Percentiles rank a stretch among this genome's conserved stretches.
These are phyloP conservation scores for Neonectria neomacrospora DNA, from an alignment of 2,329 filamentous ascomycete species.

Conservation along the genomic window DNA sequence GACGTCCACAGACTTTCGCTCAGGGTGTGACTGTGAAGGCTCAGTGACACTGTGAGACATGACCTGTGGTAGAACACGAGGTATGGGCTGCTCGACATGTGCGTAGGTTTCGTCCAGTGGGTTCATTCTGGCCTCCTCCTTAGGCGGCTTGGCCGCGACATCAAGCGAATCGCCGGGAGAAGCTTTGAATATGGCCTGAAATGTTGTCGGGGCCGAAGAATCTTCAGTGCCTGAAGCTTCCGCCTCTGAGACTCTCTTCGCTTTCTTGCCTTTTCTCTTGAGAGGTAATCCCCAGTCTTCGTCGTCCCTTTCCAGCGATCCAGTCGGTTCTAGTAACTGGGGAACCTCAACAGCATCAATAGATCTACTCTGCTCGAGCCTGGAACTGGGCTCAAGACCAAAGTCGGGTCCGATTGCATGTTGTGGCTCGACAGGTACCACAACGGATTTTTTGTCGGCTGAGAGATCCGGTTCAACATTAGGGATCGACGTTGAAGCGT, in stretches of 20 bases:
- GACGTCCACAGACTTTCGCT: neutral
- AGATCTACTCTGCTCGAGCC: neutral
- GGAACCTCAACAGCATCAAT: neutral
- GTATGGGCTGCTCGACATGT: neutral
- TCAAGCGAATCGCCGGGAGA: neutral
- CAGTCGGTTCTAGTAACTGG: neutral
- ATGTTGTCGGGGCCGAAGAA: neutral
- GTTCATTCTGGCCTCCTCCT: slow-evolving; percentile 8
- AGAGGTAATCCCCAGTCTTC: slow-evolving; percentile 32
- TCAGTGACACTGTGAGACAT: neutral
- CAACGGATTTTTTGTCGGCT: neutral
- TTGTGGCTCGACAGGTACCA: neutral
- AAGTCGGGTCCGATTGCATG: neutral
- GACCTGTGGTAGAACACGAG: neutral
- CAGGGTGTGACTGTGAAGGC: neutral
- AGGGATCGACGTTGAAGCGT: neutral
- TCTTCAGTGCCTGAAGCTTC: neutral
- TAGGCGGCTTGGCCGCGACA: neutral
- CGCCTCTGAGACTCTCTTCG: slow-evolving; percentile 19
- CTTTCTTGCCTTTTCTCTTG: slow-evolving; percentile 50
- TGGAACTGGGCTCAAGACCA: neutral
- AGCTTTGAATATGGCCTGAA: neutral
- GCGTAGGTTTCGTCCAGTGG: neutral
- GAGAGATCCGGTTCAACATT: neutral
- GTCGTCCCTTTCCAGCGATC: slow-evolving; percentile 14